phyloP scores from a whole-genome alignment of 345 rosid genomes.

The Ceriops zippeliana region DNA sequence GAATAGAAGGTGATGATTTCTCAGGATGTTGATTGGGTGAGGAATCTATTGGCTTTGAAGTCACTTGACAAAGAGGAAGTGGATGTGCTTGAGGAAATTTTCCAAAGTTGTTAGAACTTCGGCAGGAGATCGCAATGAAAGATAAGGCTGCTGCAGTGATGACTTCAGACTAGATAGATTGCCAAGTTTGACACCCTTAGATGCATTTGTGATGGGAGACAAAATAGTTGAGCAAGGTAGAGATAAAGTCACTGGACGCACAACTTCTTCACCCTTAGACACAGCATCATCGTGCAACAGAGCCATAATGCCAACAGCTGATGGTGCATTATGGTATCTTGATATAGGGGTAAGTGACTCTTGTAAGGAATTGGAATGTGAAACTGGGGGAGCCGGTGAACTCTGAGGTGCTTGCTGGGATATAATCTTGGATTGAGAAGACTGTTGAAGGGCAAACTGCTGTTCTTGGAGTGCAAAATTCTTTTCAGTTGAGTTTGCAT shows the following conservation, averaged over 20 bases:
- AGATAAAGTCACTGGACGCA: slow-evolving; percentile 27
- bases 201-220: slow-evolving; percentile 26
- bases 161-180: slow-evolving; percentile 15
- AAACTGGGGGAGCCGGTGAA: slow-evolving; percentile 42
- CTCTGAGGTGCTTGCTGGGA: slow-evolving; percentile 45
- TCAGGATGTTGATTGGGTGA: slow-evolving; percentile 12
- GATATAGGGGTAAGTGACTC: slow-evolving; percentile 46
- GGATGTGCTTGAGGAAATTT: slow-evolving; percentile 8
- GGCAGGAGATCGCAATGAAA: slow-evolving; percentile 11
- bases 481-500: slow-evolving; percentile 33
- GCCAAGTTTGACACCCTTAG: slow-evolving; percentile 22
- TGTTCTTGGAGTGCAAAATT: slow-evolving; percentile 43
- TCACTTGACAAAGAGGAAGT: slow-evolving; percentile 13
- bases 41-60: slow-evolving; percentile 8
- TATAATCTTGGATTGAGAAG: slow-evolving; percentile 51
- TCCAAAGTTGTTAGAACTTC: slow-evolving; percentile 11
- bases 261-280: slow-evolving; percentile 41
- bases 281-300: slow-evolving; percentile 61
- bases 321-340: slow-evolving; percentile 52
- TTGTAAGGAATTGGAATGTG: slow-evolving; percentile 34
- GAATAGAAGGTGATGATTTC: slow-evolving; percentile 13
- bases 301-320: slow-evolving; percentile 69
- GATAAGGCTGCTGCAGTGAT: slow-evolving; percentile 13
- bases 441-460: slow-evolving; percentile 45
- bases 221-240: slow-evolving; percentile 28